Base-by-base conservation (phyloP, 495 filamentous ascomycete species). In the Neurospora sp. region DNA sequence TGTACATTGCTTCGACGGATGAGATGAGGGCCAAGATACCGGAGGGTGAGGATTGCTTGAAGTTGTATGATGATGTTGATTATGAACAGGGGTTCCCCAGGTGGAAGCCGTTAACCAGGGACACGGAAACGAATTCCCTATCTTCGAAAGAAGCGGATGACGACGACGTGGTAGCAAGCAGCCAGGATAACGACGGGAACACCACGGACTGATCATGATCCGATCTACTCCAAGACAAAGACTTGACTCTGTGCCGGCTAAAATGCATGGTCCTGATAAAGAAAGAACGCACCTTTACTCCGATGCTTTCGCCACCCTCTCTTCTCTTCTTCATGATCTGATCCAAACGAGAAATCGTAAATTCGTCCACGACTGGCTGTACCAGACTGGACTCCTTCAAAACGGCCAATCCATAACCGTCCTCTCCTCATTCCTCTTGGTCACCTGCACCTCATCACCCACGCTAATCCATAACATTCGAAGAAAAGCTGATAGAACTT, bases 401-500 rank as follows among this genome's bases (percentile, higher is more conserved):
- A 42, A 35, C 35, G 78, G 78, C 84, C 83, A 84, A 65, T 83
- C 83, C 79, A 79, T 91, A 65, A 81, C 85, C 20, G 89, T 90
- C 77, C 88, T 81, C 76, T 91, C 87, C 39, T 81, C 76, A 71
- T 88, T 88, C 74, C 84, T 80, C 78, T 83, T 86, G 16, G 84
- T 85, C 42, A 96, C 89, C 41, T 74, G 75, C n/a, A 94, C 89
- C 77, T 89, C 86, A 83, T 95, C 92, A 0, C 93, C 93, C 44
- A 94, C 81, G 59, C 77, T 74, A 39, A 77, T 37, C 72, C 74
- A 70, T 35, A 35, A 35, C n/a, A n/a, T n/a, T n/a, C n/a, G n/a
- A n/a, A n/a, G n/a, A n/a, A n/a, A n/a, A n/a, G n/a, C n/a, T n/a
- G 48, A 59, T 14, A 59, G 48, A 59, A 27, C 48, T 59, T 45